A percentile compares a stretch with the other conserved stretches of the same genome.
These are phyloP conservation scores for Litsea cubeba DNA, from an alignment of 164 flowering plant genomes.

Conservation along the genomic window DNA sequence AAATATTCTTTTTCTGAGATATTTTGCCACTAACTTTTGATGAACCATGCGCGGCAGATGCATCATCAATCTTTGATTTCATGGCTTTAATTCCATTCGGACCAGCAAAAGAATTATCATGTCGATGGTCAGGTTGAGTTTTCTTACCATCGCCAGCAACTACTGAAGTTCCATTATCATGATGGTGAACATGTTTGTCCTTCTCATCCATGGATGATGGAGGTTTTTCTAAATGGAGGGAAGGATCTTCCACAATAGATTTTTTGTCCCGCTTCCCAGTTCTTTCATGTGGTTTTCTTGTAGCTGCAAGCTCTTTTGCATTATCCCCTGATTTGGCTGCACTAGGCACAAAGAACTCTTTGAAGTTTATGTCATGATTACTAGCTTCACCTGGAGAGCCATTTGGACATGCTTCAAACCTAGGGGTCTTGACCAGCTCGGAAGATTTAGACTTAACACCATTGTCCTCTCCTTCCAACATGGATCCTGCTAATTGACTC, in stretches of 20 bases:
- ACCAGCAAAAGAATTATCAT: not conserved
- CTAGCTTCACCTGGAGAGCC: conserved; percentile 11
- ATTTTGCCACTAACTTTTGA: conserved; percentile 1
- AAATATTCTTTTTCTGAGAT: conserved; percentile 7
- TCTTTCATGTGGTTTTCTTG: conserved; percentile 6
- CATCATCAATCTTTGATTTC: conserved; percentile 11
- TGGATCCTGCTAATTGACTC: conserved; percentile 10
- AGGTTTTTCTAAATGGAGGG: conserved; percentile 11
- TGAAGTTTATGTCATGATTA: conserved; percentile 25
- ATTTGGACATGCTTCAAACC: conserved; percentile 2
- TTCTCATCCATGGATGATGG: conserved; percentile 12
- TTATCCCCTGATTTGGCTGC: conserved; percentile 15
- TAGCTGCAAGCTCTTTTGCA: conserved; percentile 10
- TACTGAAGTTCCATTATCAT: not conserved
- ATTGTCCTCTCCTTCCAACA: conserved; percentile 10
- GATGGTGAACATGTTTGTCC: conserved; percentile 3
- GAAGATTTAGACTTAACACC: conserved; percentile 6
- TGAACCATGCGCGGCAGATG: not conserved
- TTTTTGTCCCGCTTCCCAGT: conserved; percentile 22
- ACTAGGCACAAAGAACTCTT: conserved; percentile 26
- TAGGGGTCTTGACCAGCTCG: not conserved
- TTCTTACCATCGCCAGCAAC: not conserved
- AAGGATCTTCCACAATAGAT: conserved; percentile 12
- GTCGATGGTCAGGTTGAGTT: not conserved
- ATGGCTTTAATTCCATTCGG: conserved; percentile 6